A percentile compares a stretch with the other conserved stretches of the same genome.
Evolutionary conservation across 1,284 basidiomycete genomes (phyloP).

Genomic region (Marasmius sp.): DNA sequence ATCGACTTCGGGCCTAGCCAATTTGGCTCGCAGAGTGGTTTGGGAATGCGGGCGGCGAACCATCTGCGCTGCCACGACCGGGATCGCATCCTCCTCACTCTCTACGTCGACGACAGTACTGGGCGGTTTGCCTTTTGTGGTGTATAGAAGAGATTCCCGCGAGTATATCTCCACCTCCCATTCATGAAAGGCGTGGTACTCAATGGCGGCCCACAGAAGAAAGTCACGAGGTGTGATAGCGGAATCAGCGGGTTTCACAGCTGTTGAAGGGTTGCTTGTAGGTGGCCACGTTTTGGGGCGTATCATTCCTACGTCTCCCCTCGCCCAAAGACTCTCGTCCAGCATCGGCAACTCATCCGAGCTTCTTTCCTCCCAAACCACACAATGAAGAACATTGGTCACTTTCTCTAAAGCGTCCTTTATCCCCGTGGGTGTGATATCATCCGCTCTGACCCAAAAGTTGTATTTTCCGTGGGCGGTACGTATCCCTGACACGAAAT

Average conservation of each 20-base stretch:
- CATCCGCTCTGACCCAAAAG: conserved; percentile 24
- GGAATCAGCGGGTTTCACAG: neutral
- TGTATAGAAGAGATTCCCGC: conserved; percentile 2
- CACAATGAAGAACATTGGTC: conserved; percentile 5
- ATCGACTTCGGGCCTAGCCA: conserved; percentile 11
- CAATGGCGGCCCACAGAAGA: conserved; percentile 24
- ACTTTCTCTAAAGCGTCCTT: conserved; percentile 18
- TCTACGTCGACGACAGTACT: conserved; percentile 18
- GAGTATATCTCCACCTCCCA: conserved; percentile 22
- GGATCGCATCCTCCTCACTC: conserved; percentile 19
- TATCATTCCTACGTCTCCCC: neutral
- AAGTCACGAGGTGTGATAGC: conserved; percentile 22
- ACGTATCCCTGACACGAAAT: conserved; percentile 25
- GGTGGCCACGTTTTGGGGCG: neutral
- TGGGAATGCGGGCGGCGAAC: conserved; percentile 25
- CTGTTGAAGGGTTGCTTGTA: neutral
- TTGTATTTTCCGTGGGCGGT: conserved; percentile 17
- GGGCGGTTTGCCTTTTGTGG: conserved; percentile 13
- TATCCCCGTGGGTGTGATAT: conserved; percentile 13
- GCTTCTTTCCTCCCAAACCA: neutral
- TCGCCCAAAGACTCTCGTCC: conserved; percentile 1
- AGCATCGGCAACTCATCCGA: neutral
- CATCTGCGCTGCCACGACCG: conserved; percentile 25
- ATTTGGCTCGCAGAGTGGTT: conserved; percentile 14
- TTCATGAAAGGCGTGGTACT: conserved; percentile 24